Conservation (phyloP, 495 filamentous ascomycete species). For the Extremus antarcticus region DNA sequence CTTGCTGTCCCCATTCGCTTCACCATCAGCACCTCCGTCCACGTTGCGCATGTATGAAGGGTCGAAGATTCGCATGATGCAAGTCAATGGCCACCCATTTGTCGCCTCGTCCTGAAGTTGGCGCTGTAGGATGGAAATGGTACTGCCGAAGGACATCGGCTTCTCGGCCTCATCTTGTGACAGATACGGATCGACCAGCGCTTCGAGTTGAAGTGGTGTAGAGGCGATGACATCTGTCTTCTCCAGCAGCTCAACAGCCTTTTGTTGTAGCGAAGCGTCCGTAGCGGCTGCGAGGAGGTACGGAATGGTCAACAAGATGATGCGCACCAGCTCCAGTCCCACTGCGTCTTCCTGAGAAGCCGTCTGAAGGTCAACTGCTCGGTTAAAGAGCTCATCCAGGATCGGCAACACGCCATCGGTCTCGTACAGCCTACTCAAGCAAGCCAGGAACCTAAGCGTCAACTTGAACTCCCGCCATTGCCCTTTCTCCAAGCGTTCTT, state of each 20-base stretch:
- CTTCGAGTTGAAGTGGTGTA: conserved; percentile 69
- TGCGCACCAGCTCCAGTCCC: conserved; percentile 83
- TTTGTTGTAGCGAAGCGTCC: conserved; percentile 48
- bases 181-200: conserved; percentile 69
- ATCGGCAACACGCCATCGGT: conserved; percentile 79
- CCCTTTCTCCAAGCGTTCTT: conserved; percentile 54
- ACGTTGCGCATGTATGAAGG: not conserved
- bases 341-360: conserved; percentile 83
- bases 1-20: conserved; percentile 43
- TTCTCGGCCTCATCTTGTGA: conserved; percentile 38
- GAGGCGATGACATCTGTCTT: conserved; percentile 88
- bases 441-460: conserved; percentile 72
- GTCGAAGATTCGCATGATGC: conserved; percentile 67
- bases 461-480: conserved; percentile 89
- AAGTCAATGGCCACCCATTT: conserved; percentile 62
- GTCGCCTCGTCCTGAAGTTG: conserved; percentile 65
- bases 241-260: conserved; percentile 67
- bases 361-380: conserved; percentile 80
- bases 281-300: conserved; percentile 72
- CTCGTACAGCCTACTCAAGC: conserved; percentile 66
- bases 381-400: conserved; percentile 71
- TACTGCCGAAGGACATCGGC: conserved; percentile 47
- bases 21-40: conserved; percentile 3
- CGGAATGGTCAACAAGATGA: conserved; percentile 85
- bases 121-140: conserved; percentile 74